These are phyloP conservation scores for Botrytis cinerea DNA, from an alignment of 2,329 filamentous ascomycete species.

Conservation along the genomic window DNA sequence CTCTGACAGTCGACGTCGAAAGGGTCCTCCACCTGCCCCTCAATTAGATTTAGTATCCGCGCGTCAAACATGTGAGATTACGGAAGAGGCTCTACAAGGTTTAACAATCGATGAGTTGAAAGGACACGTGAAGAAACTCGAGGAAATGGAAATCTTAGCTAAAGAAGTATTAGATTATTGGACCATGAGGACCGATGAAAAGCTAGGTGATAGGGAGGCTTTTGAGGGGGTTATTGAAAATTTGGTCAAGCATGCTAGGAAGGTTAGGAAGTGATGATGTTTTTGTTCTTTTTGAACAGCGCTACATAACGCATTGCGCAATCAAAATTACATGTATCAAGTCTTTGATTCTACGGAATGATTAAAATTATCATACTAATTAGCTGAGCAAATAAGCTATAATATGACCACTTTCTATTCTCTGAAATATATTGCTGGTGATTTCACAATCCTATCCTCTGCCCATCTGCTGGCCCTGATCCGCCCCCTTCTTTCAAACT, in stretches of 20 bases:
- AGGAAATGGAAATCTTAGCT: constrained; percentile 69
- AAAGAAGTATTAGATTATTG: constrained; percentile 84
- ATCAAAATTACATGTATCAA: not conserved
- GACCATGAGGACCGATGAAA: constrained; percentile 82
- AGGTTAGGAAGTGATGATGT: constrained; percentile 67
- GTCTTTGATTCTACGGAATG: not conserved
- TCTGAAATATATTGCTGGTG: not conserved
- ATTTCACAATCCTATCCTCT: not conserved
- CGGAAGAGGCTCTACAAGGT: constrained; percentile 76
- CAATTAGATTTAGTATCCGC: constrained; percentile 78
- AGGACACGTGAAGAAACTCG: constrained; percentile 68
- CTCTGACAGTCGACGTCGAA: constrained; percentile 46
- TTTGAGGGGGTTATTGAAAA: constrained; percentile 98
- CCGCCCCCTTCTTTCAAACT: not conserved
- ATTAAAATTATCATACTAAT: not conserved
- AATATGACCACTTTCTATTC: not conserved
- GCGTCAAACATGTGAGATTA: constrained; percentile 77
- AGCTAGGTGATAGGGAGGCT: constrained; percentile 85
- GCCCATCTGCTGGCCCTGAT: not conserved
- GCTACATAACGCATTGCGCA: not conserved
- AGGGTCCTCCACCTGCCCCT: constrained; percentile 67
- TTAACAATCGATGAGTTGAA: constrained; percentile 77
- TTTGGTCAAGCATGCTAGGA: constrained; percentile 85
- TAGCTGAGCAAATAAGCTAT: not conserved
- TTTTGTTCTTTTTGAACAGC: not conserved